phyloP scores from a whole-genome alignment of 169 alveolate species.

The Plasmodium relictum region DNA sequence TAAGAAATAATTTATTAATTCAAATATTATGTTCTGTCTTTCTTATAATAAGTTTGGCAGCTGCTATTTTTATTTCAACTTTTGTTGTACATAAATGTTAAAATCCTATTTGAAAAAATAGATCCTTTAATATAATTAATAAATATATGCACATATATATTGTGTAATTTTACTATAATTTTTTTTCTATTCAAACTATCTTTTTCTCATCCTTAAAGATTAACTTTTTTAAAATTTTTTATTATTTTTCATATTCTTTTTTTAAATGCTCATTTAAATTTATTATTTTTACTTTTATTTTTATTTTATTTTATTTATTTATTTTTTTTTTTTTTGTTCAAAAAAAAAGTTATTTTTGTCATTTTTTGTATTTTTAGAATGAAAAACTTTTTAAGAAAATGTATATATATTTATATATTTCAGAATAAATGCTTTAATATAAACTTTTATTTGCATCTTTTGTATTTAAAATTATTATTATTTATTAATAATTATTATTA shows the following conservation, averaged over 20 bases:
- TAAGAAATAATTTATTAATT: slow-evolving; percentile 68
- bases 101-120: slow-evolving; percentile 15
- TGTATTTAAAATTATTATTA: too few species aligned
- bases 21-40: slow-evolving; percentile 58
- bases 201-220: background rate
- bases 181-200: background rate
- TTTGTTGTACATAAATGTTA: slow-evolving; percentile 45
- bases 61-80: slow-evolving; percentile 64
- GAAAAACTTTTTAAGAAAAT: background rate
- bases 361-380: background rate
- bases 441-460: too few species aligned
- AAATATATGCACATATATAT: too few species aligned
- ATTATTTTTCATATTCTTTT: background rate
- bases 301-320: background rate
- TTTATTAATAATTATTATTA: too few species aligned
- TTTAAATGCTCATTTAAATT: background rate
- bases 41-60: slow-evolving; percentile 50
- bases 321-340: background rate
- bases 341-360: slow-evolving; percentile 3
- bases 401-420: background rate
- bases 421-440: too few species aligned
- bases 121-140: too few species aligned
- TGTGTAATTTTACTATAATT: background rate
- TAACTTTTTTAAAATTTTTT: background rate
- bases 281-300: background rate